phyloP scores from a whole-genome alignment of 129 eudicot genomes.

The Daucus carota region DH1_v3.0 NC_030387.2:22188001-22188500 shows the following conservation, averaged over 20 bases:
- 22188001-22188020: background rate
- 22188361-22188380: background rate
- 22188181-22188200: conserved; percentile 2
- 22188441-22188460: background rate
- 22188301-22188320: conserved; percentile 4
- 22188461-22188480: background rate
- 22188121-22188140: too few species aligned
- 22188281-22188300: conserved; percentile 3
- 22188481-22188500: background rate
- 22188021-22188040: background rate
- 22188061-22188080: background rate
- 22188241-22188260: background rate
- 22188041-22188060: conserved; percentile 2
- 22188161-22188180: conserved; percentile 5
- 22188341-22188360: background rate
- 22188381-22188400: too few species aligned
- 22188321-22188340: background rate
- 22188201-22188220: background rate
- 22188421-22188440: background rate
- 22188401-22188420: background rate
- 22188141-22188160: background rate
- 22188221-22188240: background rate
- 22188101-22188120: too few species aligned
- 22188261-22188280: conserved; percentile 3
- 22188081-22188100: conserved; percentile 4